phyloP scores from a whole-genome alignment of 2,329 filamentous ascomycete species.

The Sporothrix phasma region DNA sequence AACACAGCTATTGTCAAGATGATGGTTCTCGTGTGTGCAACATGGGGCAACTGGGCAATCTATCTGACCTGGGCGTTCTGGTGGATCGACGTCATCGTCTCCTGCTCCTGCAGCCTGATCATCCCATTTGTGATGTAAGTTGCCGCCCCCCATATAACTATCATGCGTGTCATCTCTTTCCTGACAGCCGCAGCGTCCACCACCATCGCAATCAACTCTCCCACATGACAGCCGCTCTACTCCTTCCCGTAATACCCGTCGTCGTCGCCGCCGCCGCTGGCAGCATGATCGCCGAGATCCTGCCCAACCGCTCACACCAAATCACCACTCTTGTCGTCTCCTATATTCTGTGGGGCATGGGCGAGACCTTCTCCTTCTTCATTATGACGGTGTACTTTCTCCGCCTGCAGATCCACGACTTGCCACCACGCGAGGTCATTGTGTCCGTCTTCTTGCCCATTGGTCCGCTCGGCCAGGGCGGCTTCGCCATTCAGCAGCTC shows the following conservation, averaged over 20 bases:
- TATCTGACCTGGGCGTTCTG: slow-evolving; percentile 43
- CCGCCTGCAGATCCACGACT: slow-evolving; percentile 54
- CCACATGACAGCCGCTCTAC: slow-evolving; percentile 48
- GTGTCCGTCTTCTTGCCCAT: slow-evolving; percentile 54
- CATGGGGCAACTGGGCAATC: slow-evolving; percentile 45
- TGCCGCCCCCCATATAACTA: neutral
- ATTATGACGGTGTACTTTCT: slow-evolving; percentile 61
- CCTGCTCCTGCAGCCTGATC: slow-evolving; percentile 36
- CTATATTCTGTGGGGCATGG: slow-evolving; percentile 61
- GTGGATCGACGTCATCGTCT: slow-evolving; percentile 40
- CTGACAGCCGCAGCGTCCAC: slow-evolving; percentile 16
- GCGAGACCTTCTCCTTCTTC: slow-evolving; percentile 46
- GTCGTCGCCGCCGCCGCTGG: slow-evolving; percentile 56
- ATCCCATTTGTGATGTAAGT: slow-evolving; percentile 44
- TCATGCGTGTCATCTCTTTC: neutral
- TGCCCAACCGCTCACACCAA: slow-evolving; percentile 45
- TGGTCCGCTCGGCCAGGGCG: slow-evolving; percentile 52
- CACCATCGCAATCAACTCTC: slow-evolving; percentile 25
- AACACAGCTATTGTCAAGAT: slow-evolving; percentile 44
- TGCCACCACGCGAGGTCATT: slow-evolving; percentile 55
- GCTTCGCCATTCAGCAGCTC: slow-evolving; percentile 38
- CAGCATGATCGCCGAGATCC: slow-evolving; percentile 50
- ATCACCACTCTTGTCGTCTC: slow-evolving; percentile 52
- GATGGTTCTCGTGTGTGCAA: slow-evolving; percentile 47
- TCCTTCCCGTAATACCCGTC: slow-evolving; percentile 52